phyloP scores from a whole-genome alignment of 1,139 yeast species.

The Geotrichum europaeum region DNA sequence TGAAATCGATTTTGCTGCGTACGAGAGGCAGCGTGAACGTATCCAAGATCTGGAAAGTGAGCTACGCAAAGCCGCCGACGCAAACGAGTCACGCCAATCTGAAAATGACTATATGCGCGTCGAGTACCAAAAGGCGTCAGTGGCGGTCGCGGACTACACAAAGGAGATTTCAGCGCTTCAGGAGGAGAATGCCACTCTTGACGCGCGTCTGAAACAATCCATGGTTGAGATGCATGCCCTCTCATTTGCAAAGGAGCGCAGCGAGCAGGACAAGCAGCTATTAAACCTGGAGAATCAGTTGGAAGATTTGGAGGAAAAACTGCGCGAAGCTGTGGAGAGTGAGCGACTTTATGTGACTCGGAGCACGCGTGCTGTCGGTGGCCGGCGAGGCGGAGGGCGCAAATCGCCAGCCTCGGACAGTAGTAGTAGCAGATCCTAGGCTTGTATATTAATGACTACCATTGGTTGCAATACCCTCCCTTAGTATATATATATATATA shows the following conservation, averaged over 20 bases:
- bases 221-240: conserved; percentile 26
- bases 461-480: background rate
- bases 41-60: conserved; percentile 41
- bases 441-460: background rate
- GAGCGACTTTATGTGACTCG: conserved; percentile 1
- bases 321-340: conserved; percentile 17
- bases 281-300: conserved; percentile 28
- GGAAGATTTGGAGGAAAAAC: conserved; percentile 32
- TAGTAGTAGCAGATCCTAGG: background rate
- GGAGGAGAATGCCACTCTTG: conserved; percentile 32
- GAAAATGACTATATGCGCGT: conserved; percentile 62
- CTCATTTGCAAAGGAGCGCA: conserved; percentile 31
- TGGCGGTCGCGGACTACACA: conserved; percentile 51
- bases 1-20: background rate
- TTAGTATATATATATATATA: background rate
- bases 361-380: background rate
- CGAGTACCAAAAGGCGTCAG: conserved; percentile 57
- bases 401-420: conserved; percentile 4
- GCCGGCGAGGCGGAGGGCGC: background rate
- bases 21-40: conserved; percentile 25
- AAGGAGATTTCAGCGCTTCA: conserved; percentile 38
- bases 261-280: conserved; percentile 29
- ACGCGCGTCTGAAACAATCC: conserved; percentile 23
- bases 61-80: conserved; percentile 38
- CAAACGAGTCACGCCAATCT: conserved; percentile 38